A percentile compares a stretch with the other conserved stretches of the same genome.
phyloP scores from a whole-genome alignment of 495 filamentous ascomycete genomes.

The Penicillium diatomitis region DNA sequence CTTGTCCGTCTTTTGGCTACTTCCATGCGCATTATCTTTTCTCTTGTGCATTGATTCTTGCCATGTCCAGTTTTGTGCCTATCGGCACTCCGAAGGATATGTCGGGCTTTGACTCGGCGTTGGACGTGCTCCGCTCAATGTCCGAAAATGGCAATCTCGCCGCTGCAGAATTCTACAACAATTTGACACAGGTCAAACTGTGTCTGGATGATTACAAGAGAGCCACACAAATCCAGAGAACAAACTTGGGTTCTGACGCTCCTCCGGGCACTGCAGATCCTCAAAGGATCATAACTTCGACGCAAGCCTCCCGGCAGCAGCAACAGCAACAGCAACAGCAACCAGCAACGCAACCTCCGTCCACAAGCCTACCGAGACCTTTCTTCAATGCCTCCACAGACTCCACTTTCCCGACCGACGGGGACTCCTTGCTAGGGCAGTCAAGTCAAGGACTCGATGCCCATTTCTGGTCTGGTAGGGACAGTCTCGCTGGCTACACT shows the following conservation, averaged over 20 bases:
- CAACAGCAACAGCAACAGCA: not conserved
- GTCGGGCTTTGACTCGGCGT: slow-evolving; percentile 28
- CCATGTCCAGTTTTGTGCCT: slow-evolving; percentile 35
- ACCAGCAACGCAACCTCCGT: not conserved
- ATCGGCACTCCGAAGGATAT: slow-evolving; percentile 29
- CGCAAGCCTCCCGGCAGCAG: too few relatives aligned
- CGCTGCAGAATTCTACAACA: slow-evolving; percentile 31
- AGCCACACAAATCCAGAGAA: not conserved
- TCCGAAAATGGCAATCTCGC: slow-evolving; percentile 35
- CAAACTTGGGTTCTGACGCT: too few relatives aligned
- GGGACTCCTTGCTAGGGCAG: not conserved
- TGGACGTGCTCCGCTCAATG: slow-evolving; percentile 32
- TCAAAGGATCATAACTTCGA: too few relatives aligned
- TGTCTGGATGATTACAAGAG: slow-evolving; percentile 24
- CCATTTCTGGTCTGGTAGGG: slow-evolving; percentile 8
- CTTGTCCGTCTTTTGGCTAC: slow-evolving; percentile 37
- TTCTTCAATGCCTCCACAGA: not conserved
- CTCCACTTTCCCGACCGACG: not conserved
- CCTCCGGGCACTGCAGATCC: too few relatives aligned
- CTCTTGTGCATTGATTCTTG: slow-evolving; percentile 30
- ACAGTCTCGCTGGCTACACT: slow-evolving; percentile 23
- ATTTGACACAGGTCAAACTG: slow-evolving; percentile 27
- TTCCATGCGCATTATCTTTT: slow-evolving; percentile 41
- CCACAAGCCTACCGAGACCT: not conserved
- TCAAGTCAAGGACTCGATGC: not conserved